Percentiles rank a stretch among this genome's conserved stretches.
These are phyloP conservation scores for Myriosclerotinia curreyana DNA, from an alignment of 2,329 filamentous ascomycete species.

Conservation along the genomic window DNA sequence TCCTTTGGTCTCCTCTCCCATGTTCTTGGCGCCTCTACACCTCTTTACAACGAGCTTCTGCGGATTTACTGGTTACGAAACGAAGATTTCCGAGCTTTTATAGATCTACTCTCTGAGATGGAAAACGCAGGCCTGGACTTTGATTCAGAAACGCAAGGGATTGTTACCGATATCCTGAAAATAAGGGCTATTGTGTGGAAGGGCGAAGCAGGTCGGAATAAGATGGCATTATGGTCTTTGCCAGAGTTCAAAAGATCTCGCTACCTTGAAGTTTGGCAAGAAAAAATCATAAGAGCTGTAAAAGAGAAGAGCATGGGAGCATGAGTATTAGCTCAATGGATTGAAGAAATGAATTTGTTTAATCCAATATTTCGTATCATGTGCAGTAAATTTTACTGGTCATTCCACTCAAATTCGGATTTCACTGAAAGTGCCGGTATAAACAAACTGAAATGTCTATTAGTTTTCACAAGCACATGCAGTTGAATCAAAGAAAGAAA, in stretches of 20 bases:
- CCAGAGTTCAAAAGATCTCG: constrained; percentile 32
- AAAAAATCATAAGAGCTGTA: constrained; percentile 28
- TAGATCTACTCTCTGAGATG: constrained; percentile 37
- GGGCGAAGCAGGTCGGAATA: constrained; percentile 27
- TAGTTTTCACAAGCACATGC: no score
- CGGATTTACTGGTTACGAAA: constrained; percentile 59
- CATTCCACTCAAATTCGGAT: background rate
- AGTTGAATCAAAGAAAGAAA: no score
- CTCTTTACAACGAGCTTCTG: constrained; percentile 67
- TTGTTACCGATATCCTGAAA: constrained; percentile 32
- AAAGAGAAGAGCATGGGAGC: constrained; percentile 16
- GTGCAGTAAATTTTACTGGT: background rate
- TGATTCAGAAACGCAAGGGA: constrained; percentile 36
- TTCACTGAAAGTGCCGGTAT: no score
- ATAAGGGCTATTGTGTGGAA: constrained; percentile 25
- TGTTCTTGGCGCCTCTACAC: constrained; percentile 66
- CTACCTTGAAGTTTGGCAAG: constrained; percentile 31
- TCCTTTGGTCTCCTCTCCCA: constrained; percentile 66
- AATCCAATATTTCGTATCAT: background rate
- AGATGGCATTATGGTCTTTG: constrained; percentile 34
- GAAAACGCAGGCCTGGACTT: constrained; percentile 36
- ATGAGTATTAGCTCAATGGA: background rate
- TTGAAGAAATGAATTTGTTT: background rate
- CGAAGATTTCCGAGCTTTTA: constrained; percentile 46
- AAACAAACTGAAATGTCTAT: background rate